These are phyloP conservation scores for Lactarius evosmus DNA, from an alignment of 768 basidiomycete species.

Conservation along the genomic window DNA sequence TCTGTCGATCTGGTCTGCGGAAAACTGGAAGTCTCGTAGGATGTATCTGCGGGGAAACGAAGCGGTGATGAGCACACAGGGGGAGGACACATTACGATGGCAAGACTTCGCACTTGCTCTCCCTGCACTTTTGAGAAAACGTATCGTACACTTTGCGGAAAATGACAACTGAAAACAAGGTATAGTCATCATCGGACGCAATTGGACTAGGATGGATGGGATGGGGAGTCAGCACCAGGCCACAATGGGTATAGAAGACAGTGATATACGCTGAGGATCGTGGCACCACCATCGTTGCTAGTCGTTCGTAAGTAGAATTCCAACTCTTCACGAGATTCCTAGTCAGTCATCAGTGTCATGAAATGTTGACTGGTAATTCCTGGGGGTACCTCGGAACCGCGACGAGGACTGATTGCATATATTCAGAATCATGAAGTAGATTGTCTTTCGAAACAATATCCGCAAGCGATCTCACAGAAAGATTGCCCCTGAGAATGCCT, in stretches of 20 bases:
- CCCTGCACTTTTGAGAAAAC: conserved; percentile 89
- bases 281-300: conserved; percentile 89
- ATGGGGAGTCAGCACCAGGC: conserved; percentile 12
- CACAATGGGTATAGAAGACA: background rate
- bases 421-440: conserved; percentile 87
- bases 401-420: conserved; percentile 86
- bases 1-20: conserved; percentile 75
- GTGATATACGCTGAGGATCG: conserved; percentile 75
- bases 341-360: conserved; percentile 15
- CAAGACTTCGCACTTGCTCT: conserved; percentile 70
- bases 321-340: conserved; percentile 85
- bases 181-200: conserved; percentile 84
- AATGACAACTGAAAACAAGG: conserved; percentile 78
- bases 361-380: background rate
- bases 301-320: conserved; percentile 83
- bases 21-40: conserved; percentile 89
- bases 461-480: conserved; percentile 84
- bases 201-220: conserved; percentile 56
- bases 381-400: conserved; percentile 85
- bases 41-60: conserved; percentile 61
- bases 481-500: conserved; percentile 66
- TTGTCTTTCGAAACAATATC: conserved; percentile 82
- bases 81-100: background rate
- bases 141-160: conserved; percentile 92
- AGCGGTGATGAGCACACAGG: conserved; percentile 4